These are phyloP conservation scores for Podospora tetraspora DNA, from an alignment of 495 filamentous ascomycete species.

Conservation along the genomic window DNA sequence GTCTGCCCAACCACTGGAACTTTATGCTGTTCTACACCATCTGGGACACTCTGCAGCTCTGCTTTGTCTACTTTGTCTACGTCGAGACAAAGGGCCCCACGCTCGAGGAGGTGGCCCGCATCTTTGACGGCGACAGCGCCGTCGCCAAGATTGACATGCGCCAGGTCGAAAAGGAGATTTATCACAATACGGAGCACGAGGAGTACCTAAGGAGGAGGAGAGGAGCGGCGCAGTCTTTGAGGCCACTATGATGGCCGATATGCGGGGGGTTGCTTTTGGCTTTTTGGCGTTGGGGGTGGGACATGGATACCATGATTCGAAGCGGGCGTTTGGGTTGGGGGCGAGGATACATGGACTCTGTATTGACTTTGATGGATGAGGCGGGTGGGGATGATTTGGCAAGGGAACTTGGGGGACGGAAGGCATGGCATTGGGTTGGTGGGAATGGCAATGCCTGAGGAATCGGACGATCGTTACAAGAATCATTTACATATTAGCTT, in stretches of 20 bases:
- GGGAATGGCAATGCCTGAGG: not conserved
- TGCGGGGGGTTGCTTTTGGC: not conserved
- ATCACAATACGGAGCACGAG: constrained; percentile 31
- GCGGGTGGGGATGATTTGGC: not conserved
- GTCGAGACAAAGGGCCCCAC: constrained; percentile 61
- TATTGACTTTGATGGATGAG: not conserved
- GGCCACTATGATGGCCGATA: not conserved
- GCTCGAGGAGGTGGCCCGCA: constrained; percentile 56
- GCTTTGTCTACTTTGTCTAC: constrained; percentile 63
- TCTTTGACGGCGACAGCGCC: constrained; percentile 55
- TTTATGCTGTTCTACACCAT: constrained; percentile 61
- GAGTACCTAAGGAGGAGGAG: constrained; percentile 8
- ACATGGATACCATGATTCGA: not conserved
- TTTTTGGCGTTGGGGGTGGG: not conserved
- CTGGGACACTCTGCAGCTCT: constrained; percentile 53
- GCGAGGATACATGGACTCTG: not conserved
- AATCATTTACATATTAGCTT: not conserved
- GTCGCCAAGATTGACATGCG: constrained; percentile 46
- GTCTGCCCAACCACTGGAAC: constrained; percentile 52
- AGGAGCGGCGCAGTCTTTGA: not conserved
- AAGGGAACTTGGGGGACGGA: not conserved
- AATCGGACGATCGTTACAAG: not conserved
- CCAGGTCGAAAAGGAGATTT: constrained; percentile 45
- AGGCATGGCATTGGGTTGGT: not conserved
- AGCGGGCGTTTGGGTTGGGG: not conserved